Conservation (phyloP, 352 stramenopile genomes). For the Phytophthora sansomeana region DNA sequence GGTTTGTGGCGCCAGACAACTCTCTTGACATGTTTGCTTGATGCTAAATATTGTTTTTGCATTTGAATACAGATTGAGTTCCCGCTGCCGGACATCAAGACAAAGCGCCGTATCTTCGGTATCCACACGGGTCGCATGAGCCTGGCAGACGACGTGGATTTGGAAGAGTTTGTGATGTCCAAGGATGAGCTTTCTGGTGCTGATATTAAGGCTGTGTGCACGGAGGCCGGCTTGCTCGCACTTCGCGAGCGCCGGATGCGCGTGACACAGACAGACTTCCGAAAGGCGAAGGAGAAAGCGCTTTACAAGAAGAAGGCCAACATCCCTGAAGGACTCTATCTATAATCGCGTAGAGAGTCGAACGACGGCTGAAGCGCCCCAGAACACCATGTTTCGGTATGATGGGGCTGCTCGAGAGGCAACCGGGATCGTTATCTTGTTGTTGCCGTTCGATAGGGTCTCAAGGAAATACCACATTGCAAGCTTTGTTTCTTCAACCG, state of each 20-base stretch:
- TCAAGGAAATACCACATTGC: conserved; percentile 29
- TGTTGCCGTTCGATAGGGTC: conserved; percentile 27
- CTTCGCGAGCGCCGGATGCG: conserved; percentile 99
- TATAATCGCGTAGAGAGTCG: conserved; percentile 82
- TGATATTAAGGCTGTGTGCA: conserved; percentile 99
- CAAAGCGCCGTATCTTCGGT: conserved; percentile 99
- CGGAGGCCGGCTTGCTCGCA: conserved; percentile 98
- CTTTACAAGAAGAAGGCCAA: conserved; percentile 99
- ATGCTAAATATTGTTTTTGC: conserved; percentile 19
- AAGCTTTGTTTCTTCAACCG: conserved; percentile 25
- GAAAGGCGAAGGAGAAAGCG: conserved; percentile 99
- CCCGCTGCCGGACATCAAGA: conserved; percentile 99
- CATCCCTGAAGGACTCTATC: conserved; percentile 98
- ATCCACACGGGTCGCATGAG: conserved; percentile 99
- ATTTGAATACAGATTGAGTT: conserved; percentile 96
- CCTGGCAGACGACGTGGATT: conserved; percentile 97
- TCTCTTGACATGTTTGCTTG: neutral
- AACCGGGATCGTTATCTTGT: conserved; percentile 5
- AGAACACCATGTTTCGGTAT: conserved; percentile 3
- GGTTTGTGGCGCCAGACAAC: conserved; percentile 37
- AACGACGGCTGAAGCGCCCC: conserved; percentile 14
- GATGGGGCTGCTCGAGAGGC: neutral
- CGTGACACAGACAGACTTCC: conserved; percentile 99
- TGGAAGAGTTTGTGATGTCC: conserved; percentile 99
- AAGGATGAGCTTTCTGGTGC: conserved; percentile 99